A percentile compares a stretch with the other conserved stretches of the same genome.
Conservation (phyloP, 306 rosid species). For the Cicer yamashitae region DNA sequence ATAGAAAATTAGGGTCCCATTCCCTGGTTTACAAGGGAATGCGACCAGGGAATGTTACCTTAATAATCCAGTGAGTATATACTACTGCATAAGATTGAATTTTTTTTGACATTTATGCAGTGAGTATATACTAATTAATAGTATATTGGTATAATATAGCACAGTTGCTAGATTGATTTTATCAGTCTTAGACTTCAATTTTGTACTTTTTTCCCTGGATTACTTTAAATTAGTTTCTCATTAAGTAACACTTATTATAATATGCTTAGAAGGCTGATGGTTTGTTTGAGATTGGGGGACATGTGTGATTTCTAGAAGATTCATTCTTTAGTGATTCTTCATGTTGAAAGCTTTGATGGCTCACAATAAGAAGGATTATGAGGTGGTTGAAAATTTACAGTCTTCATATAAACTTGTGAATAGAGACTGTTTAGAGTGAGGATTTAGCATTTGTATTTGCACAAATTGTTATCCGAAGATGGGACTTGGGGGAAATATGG, state of each 20-base stretch:
- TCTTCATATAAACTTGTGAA: slow-evolving; percentile 1
- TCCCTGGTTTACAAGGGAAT: too few relatives aligned
- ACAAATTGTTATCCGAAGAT: slow-evolving; percentile 8
- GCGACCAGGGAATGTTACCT: too few relatives aligned
- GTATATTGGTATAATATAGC: not conserved
- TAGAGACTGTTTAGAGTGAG: slow-evolving; percentile 5
- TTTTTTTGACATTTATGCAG: not conserved
- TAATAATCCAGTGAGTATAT: not conserved
- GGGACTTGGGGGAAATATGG: not conserved
- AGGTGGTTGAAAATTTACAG: not conserved
- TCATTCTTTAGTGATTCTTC: not conserved
- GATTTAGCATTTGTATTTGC: slow-evolving; percentile 11
- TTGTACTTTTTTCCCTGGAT: not conserved
- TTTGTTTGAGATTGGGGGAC: slow-evolving; percentile 37
- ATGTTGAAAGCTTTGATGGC: slow-evolving; percentile 1
- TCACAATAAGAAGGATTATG: not conserved
- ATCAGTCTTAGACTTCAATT: not conserved
- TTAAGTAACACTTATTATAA: not conserved
- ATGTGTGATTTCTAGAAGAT: slow-evolving; percentile 15
- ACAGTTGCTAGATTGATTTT: slow-evolving; percentile 1
- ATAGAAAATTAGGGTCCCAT: too few relatives aligned
- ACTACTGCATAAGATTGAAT: not conserved
- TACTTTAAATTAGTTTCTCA: not conserved
- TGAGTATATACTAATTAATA: not conserved
- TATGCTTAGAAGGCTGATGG: slow-evolving; percentile 17